Evolutionary conservation across 2,329 filamentous ascomycete species (phyloP).

Genomic region (Pezicula radicicola): DNA sequence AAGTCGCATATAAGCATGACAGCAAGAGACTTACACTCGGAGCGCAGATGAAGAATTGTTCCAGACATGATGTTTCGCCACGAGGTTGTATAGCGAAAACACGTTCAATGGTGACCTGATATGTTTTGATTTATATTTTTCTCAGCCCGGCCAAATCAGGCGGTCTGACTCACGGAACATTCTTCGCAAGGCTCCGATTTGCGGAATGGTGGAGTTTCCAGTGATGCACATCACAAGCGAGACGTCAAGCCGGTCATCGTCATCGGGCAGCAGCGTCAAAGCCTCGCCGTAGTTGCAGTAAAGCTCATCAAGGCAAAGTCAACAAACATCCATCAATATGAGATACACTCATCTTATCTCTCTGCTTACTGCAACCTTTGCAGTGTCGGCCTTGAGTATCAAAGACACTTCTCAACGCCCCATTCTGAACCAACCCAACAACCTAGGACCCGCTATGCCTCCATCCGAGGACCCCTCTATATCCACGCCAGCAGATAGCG

Average conservation of each 20-base stretch:
- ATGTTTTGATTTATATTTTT: too few species aligned
- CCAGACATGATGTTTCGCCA: slow-evolving; percentile 22
- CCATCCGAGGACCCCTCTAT: slow-evolving; percentile 9
- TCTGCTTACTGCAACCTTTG: slow-evolving; percentile 12
- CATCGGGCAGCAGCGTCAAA: too few species aligned
- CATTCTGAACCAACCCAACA: slow-evolving; percentile 8
- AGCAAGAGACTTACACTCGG: slow-evolving; percentile 31
- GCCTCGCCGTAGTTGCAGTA: too few species aligned
- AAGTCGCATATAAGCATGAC: slow-evolving; percentile 6
- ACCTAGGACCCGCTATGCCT: slow-evolving; percentile 24
- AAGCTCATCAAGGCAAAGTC: too few species aligned
- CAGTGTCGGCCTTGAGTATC: slow-evolving; percentile 5
- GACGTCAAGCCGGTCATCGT: too few species aligned
- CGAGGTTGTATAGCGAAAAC: too few species aligned
- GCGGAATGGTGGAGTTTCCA: too few species aligned
- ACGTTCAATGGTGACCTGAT: too few species aligned
- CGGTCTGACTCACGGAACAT: too few species aligned
- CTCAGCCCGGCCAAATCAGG: too few species aligned
- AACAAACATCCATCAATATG: slow-evolving; percentile 11
- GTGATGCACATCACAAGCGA: too few species aligned
- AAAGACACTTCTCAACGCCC: slow-evolving; percentile 8
- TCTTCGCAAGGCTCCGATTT: too few species aligned
- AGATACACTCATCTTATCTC: slow-evolving; percentile 10
- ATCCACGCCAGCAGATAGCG: slow-evolving; percentile 28
- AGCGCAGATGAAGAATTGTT: slow-evolving; percentile 34